Conservation (phyloP, 139 green algal species). For the Asterochloris erici region DNA sequence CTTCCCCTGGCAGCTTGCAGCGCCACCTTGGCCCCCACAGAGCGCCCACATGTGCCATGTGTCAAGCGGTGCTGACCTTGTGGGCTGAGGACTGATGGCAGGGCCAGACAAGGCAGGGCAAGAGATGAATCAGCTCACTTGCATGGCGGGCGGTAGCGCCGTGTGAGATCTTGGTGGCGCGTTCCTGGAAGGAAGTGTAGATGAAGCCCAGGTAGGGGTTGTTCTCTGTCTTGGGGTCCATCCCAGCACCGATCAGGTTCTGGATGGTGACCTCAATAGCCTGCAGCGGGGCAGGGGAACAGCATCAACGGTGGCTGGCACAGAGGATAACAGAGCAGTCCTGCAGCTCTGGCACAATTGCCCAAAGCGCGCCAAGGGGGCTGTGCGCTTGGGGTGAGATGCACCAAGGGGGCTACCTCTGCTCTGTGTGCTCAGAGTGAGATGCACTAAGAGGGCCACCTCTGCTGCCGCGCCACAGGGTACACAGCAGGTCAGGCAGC, state of each 20-base stretch:
- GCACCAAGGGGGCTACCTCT: not conserved
- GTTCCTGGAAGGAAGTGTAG: slow-evolving; percentile 98
- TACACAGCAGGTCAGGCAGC: too few species aligned
- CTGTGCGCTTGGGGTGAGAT: too few species aligned
- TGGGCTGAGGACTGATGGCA: too few species aligned
- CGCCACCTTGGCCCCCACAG: too few species aligned
- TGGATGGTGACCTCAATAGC: slow-evolving; percentile 94
- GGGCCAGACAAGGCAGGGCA: too few species aligned
- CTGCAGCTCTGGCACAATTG: not conserved
- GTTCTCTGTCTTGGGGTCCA: slow-evolving; percentile 98
- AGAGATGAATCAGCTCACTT: slow-evolving; percentile 32
- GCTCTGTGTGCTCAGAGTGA: too few species aligned
- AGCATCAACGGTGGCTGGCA: not conserved
- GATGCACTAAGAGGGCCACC: not conserved
- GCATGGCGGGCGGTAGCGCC: slow-evolving; percentile 93
- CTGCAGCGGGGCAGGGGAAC: slow-evolving; percentile 9
- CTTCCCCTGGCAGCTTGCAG: too few species aligned
- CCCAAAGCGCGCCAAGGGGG: not conserved
- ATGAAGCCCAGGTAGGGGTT: slow-evolving; percentile 98
- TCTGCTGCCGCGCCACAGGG: too few species aligned
- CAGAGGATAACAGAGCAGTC: not conserved
- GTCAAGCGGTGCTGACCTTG: too few species aligned
- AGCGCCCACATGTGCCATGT: too few species aligned
- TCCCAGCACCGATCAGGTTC: slow-evolving; percentile 95
- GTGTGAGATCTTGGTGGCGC: slow-evolving; percentile 94